Percentiles rank a stretch among this genome's conserved stretches.
These are phyloP conservation scores for Suillus brevipes DNA, from an alignment of 768 basidiomycete species.

Conservation along the genomic window DNA sequence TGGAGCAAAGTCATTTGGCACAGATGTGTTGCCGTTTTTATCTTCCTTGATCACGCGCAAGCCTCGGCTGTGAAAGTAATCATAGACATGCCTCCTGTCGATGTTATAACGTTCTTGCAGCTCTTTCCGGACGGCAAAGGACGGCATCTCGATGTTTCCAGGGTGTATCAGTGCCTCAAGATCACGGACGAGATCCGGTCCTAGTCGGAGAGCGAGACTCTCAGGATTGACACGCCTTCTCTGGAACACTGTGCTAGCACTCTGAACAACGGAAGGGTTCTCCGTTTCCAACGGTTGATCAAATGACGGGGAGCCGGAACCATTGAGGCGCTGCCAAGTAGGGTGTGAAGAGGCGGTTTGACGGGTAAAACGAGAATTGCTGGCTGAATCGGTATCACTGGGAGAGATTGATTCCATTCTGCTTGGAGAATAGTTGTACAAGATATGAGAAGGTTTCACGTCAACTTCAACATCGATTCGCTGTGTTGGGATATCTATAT, in stretches of 20 bases:
- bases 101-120: slow-evolving; percentile 70
- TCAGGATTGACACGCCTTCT: slow-evolving; percentile 64
- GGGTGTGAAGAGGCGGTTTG: slow-evolving; percentile 2
- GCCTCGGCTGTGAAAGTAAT: slow-evolving; percentile 70
- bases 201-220: slow-evolving; percentile 64
- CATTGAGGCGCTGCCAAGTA: slow-evolving; percentile 1
- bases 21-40: slow-evolving; percentile 52
- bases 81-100: slow-evolving; percentile 74
- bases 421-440: neutral
- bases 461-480: neutral
- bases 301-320: neutral
- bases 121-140: slow-evolving; percentile 66
- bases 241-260: slow-evolving; percentile 20
- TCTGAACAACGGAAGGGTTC: neutral
- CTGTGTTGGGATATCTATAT: neutral
- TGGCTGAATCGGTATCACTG: neutral
- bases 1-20: slow-evolving; percentile 20
- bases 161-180: slow-evolving; percentile 70
- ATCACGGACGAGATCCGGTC: slow-evolving; percentile 65
- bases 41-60: slow-evolving; percentile 66
- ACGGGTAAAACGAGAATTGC: neutral
- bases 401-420: neutral
- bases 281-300: neutral
- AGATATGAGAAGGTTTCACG: neutral
- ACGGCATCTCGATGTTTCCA: slow-evolving; percentile 73